A percentile compares a stretch with the other conserved stretches of the same genome.
phyloP scores from a whole-genome alignment of 2,329 filamentous ascomycete genomes.

The Diplodia intermedia region DNA sequence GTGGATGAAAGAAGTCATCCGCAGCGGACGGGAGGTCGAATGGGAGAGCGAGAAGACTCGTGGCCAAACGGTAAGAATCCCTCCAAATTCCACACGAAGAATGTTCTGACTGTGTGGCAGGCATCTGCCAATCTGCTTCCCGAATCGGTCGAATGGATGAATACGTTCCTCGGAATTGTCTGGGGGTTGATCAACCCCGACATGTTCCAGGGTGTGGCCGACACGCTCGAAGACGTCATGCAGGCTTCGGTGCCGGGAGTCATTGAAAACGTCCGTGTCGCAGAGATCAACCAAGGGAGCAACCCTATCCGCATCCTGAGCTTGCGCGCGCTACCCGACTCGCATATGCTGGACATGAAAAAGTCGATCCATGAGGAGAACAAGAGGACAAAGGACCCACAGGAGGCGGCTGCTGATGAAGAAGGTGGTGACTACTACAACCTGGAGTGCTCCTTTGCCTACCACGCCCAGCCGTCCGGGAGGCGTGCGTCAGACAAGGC shows the following conservation, averaged over 20 bases:
- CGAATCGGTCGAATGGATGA: constrained; percentile 93
- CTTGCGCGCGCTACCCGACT: constrained; percentile 82
- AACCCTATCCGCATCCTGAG: constrained; percentile 90
- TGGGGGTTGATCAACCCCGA: constrained; percentile 96
- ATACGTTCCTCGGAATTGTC: constrained; percentile 80
- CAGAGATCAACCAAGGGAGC: constrained; percentile 91
- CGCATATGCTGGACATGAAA: constrained; percentile 81
- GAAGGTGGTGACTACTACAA: constrained; percentile 94
- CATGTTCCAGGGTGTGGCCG: constrained; percentile 91
- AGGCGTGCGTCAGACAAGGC: constrained; percentile 78
- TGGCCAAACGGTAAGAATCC: constrained; percentile 71
- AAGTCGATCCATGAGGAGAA: constrained; percentile 80
- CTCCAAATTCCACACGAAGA: too few relatives aligned
- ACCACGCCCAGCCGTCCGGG: constrained; percentile 80
- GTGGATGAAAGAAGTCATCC: constrained; percentile 87
- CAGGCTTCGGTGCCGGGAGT: constrained; percentile 89
- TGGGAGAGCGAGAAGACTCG: constrained; percentile 88
- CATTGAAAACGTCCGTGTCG: constrained; percentile 93
- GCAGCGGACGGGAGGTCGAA: constrained; percentile 80
- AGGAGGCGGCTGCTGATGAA: constrained; percentile 87
- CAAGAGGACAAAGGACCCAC: constrained; percentile 79
- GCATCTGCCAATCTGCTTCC: constrained; percentile 88
- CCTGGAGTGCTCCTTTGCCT: constrained; percentile 86
- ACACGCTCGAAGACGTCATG: constrained; percentile 95
- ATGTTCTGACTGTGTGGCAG: constrained; percentile 40